phyloP scores from a whole-genome alignment of 2,329 filamentous ascomycete genomes.

The Aspergillus viridinutans region DNA sequence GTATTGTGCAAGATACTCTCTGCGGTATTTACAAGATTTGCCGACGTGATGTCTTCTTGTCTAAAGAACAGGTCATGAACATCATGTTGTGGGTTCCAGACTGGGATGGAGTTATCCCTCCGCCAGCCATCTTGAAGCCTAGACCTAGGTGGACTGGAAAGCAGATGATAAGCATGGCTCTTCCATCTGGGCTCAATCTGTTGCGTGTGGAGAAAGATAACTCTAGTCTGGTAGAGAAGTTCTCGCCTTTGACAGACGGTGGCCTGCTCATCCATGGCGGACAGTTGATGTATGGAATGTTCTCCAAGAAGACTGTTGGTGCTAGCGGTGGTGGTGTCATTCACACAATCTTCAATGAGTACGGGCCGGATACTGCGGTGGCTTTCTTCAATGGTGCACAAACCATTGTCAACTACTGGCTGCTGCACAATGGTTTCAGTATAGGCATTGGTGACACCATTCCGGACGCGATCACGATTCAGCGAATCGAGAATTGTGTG shows the following conservation, averaged over 20 bases:
- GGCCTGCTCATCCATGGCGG: conserved; percentile 80
- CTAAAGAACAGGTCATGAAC: conserved; percentile 91
- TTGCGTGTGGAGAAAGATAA: conserved; percentile 62
- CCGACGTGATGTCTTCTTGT: conserved; percentile 84
- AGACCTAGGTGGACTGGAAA: conserved; percentile 95
- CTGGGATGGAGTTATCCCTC: conserved; percentile 93
- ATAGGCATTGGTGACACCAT: conserved; percentile 99
- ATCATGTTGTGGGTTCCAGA: conserved; percentile 95
- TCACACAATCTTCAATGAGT: conserved; percentile 94
- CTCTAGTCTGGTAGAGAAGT: conserved; percentile 49
- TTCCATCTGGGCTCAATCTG: conserved; percentile 80
- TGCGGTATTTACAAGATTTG: conserved; percentile 97
- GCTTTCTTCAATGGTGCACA: conserved; percentile 95
- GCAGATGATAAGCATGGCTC: conserved; percentile 90
- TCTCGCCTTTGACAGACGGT: conserved; percentile 66
- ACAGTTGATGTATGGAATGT: conserved; percentile 81
- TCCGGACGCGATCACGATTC: conserved; percentile 78
- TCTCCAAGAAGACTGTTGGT: conserved; percentile 92
- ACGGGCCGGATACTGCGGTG: conserved; percentile 79
- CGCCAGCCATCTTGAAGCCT: conserved; percentile 90
- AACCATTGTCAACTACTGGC: conserved; percentile 94
- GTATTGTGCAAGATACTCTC: conserved; percentile 97
- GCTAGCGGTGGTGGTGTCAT: conserved; percentile 86
- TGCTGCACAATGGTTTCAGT: conserved; percentile 92
- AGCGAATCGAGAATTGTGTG: conserved; percentile 78